Conservation (phyloP, 345 rosid genomes). For the Bruguiera sexangula region DNA sequence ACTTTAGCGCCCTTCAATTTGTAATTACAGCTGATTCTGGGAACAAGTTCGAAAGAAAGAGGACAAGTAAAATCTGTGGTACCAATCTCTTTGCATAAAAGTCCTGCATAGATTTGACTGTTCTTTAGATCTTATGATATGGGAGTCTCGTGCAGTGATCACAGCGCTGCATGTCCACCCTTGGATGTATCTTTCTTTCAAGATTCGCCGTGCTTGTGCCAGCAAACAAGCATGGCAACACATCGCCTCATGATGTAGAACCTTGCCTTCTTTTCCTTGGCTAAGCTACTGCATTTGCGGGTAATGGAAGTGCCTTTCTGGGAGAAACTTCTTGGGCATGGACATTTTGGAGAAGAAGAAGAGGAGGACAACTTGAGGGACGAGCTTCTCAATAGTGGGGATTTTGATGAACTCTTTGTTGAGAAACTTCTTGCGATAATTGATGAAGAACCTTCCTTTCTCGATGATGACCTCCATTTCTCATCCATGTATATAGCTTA, state of each 20-base stretch:
- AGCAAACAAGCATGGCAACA: conserved; percentile 98
- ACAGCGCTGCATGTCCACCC: too few species aligned
- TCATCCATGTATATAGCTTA: conserved; percentile 43
- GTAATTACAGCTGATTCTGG: too few species aligned
- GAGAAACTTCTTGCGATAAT: conserved; percentile 62
- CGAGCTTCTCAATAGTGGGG: conserved; percentile 55
- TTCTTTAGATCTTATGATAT: too few species aligned
- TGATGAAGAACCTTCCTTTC: conserved; percentile 45
- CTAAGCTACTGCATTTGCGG: conserved; percentile 76
- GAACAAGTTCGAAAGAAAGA: too few species aligned
- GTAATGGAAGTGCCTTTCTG: conserved; percentile 60
- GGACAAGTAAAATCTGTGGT: too few species aligned
- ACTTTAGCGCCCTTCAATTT: too few species aligned
- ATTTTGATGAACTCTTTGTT: conserved; percentile 60
- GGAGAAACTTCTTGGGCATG: conserved; percentile 46
- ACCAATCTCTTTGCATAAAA: too few species aligned
- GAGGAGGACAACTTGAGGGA: conserved; percentile 38
- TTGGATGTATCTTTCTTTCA: conserved; percentile 12
- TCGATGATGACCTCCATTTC: conserved; percentile 59
- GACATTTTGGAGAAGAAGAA: conserved; percentile 43
- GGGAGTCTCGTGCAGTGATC: too few species aligned
- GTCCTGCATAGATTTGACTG: too few species aligned
- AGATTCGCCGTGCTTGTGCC: conserved; percentile 94
- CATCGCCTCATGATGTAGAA: conserved; percentile 96
- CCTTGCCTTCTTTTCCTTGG: conserved; percentile 94